phyloP scores from a whole-genome alignment of 306 rosid genomes.

The Cicer cuneatum region DNA sequence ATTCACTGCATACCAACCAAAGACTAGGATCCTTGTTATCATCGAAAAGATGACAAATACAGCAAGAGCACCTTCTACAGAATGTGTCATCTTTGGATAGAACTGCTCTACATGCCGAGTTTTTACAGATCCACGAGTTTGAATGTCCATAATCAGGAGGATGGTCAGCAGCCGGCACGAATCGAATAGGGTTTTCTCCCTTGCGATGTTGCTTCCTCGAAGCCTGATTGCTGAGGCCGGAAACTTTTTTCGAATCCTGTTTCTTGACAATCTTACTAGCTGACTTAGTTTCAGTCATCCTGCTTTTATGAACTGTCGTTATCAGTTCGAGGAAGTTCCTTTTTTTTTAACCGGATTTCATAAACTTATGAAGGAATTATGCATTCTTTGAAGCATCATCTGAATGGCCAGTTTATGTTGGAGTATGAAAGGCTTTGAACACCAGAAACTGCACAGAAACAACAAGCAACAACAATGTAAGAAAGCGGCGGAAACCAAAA shows the following conservation, averaged over 20 bases:
- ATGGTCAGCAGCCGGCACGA: conserved; percentile 61
- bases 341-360: conserved; percentile 78
- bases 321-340: conserved; percentile 69
- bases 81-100: conserved; percentile 87
- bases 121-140: conserved; percentile 91
- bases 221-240: conserved; percentile 61
- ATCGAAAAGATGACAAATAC: conserved; percentile 94
- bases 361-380: conserved; percentile 73
- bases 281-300: conserved; percentile 67
- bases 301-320: conserved; percentile 67
- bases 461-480: conserved; percentile 44
- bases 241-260: conserved; percentile 73
- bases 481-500: conserved; percentile 31
- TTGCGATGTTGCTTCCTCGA: conserved; percentile 84
- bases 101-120: conserved; percentile 97
- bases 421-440: conserved; percentile 83
- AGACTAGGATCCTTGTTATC: conserved; percentile 99
- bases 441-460: conserved; percentile 65
- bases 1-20: conserved; percentile 94
- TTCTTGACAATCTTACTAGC: conserved; percentile 70
- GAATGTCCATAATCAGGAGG: conserved; percentile 74
- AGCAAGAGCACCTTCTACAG: conserved; percentile 98
- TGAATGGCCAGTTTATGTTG: conserved; percentile 77
- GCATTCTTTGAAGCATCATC: conserved; percentile 81
- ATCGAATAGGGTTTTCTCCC: conserved; percentile 81